A percentile compares a stretch with the other conserved stretches of the same genome.
phyloP scores from a whole-genome alignment of 2,329 filamentous ascomycete species.

The Monosporascus sp. region DNA sequence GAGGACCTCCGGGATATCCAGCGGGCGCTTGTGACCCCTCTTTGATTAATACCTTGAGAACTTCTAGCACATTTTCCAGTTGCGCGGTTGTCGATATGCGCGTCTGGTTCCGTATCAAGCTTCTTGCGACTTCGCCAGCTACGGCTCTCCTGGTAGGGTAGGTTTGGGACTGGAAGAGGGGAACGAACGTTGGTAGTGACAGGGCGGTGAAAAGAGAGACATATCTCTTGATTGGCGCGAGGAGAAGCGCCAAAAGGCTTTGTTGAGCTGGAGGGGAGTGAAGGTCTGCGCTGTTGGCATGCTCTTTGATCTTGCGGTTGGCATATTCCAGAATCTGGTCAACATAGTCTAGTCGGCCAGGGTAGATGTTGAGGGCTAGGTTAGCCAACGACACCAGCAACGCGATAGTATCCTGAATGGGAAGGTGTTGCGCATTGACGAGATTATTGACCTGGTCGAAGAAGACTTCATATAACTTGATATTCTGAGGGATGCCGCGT shows the following conservation, averaged over 20 bases:
- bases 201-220: conserved; percentile 94
- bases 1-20: conserved; percentile 77
- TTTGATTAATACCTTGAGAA: conserved; percentile 86
- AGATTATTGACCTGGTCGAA: conserved; percentile 93
- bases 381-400: conserved; percentile 91
- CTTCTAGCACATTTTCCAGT: conserved; percentile 81
- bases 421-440: conserved; percentile 83
- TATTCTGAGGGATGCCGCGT: conserved; percentile 63
- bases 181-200: conserved; percentile 85
- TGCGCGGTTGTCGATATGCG: conserved; percentile 72
- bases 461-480: conserved; percentile 95
- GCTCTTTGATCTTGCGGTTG: conserved; percentile 78
- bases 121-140: conserved; percentile 80
- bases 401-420: conserved; percentile 92
- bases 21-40: conserved; percentile 82
- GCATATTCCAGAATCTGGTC: conserved; percentile 91
- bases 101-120: conserved; percentile 76
- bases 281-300: conserved; percentile 90
- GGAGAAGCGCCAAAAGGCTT: conserved; percentile 83
- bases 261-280: conserved; percentile 85
- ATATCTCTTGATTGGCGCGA: conserved; percentile 85
- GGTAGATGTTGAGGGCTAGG: conserved; percentile 92
- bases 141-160: conserved; percentile 89
- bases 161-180: conserved; percentile 83
- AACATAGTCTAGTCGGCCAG: conserved; percentile 86